Evolutionary conservation across 2,329 filamentous ascomycete species (phyloP), one percentile per base, ranked within the genome.

Genomic region (Elsinoe perseae): DNA sequence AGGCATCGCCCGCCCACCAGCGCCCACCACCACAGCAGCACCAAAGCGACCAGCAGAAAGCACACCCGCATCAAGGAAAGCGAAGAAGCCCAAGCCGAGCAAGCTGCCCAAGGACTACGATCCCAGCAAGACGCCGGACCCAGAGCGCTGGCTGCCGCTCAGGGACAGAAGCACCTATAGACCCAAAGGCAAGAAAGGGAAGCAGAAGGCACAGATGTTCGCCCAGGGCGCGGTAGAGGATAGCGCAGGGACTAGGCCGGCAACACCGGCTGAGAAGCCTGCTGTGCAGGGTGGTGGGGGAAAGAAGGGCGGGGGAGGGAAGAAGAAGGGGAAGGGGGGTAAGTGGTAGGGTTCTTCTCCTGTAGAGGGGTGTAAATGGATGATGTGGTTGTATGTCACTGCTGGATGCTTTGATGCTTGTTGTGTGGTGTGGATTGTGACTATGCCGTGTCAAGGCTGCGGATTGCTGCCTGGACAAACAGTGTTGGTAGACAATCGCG

Each of bases 101-200:
- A 81, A 81, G 63, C 75, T 87, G 64, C 86, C 86, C 28, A 89
- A 88, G 72, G 80, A 84, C 65, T 88, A 82, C 65, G 87, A 89
- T 58, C 80, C 87, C 54, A 82, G 79, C 63, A 95, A 90, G 76
- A 84, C 83, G 61, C 81, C 88, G 30, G 93, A 98, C 70, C 85
- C 89, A 0, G 93, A 98, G 72, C 80, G 93, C 60, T 98, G 93
- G 93, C 73, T 98, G 59, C 92, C 93, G 10, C 77, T 97, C 65
- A 84, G 87, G 54, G 93, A 98, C 69, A 81, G 93, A 57, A 93
- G 87, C 64, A 87, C 83, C 38, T 98, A 95, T 72, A 78, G 87
- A 48, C 90, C 91, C 6, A 95, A 93, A 75, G 90, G 90, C 4
- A 90, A 87, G 76, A 95, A 78, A 88, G 89, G 56, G 86, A 90